Percentiles rank a stretch among this genome's conserved stretches.
Conservation (phyloP, 176 grass and related monocot genomes). For the Alloteropsis semialata region DNA sequence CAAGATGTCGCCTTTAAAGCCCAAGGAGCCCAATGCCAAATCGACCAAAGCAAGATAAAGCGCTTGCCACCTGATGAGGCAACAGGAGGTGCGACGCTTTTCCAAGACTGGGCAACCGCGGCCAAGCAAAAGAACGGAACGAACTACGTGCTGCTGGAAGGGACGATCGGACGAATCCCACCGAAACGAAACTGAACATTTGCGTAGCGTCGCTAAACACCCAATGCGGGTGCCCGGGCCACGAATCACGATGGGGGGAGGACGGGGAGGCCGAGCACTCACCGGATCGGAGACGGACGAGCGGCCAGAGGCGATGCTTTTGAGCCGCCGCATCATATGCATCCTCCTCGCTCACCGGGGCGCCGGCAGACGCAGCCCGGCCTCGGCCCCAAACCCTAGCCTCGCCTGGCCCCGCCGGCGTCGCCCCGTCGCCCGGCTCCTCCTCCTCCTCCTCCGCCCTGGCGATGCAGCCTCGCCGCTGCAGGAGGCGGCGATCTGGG, state of each 20-base stretch:
- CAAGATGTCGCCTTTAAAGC: constrained; percentile 25
- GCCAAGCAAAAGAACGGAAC: constrained; percentile 20
- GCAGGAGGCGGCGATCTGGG: constrained; percentile 29
- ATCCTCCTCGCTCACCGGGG: constrained; percentile 45
- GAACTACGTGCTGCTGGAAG: constrained; percentile 5
- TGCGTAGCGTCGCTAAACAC: neutral
- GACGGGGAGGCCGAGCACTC: constrained; percentile 38
- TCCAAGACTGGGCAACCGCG: neutral
- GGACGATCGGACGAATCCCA: neutral
- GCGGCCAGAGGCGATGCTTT: constrained; percentile 93
- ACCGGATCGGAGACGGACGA: constrained; percentile 90
- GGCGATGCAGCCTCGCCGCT: constrained; percentile 9
- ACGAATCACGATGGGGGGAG: neutral
- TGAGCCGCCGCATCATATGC: constrained; percentile 97
- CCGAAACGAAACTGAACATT: neutral
- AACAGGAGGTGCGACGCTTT: constrained; percentile 7
- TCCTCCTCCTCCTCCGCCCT: constrained; percentile 18
- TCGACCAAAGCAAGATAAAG: constrained; percentile 18
- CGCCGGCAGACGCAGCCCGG: neutral
- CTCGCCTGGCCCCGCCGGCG: neutral
- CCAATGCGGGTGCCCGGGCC: constrained; percentile 33
- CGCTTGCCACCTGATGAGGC: constrained; percentile 20
- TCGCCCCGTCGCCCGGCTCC: constrained; percentile 5
- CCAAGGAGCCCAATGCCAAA: constrained; percentile 29
- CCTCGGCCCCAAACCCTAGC: constrained; percentile 52